Evolutionary conservation across 2,329 filamentous ascomycete species (phyloP).

Genomic region (Beauveria sp.): DNA sequence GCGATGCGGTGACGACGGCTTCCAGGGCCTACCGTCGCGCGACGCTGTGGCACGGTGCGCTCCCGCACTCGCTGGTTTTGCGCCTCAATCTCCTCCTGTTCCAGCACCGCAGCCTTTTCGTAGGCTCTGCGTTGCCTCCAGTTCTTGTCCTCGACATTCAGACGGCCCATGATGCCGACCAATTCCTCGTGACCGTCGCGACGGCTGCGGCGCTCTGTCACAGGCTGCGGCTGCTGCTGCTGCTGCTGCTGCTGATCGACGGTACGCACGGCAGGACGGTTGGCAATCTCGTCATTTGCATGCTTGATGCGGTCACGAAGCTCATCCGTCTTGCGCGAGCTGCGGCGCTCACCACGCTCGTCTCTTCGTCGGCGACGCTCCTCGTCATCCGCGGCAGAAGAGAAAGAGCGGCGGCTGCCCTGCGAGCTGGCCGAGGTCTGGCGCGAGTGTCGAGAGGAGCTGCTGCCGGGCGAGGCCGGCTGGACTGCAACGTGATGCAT

Average conservation of each 20-base stretch:
- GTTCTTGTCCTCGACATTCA: constrained; percentile 25
- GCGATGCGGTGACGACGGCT: constrained; percentile 27
- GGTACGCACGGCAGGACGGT: constrained; percentile 26
- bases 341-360: constrained; percentile 19
- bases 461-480: constrained; percentile 24
- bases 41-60: constrained; percentile 31
- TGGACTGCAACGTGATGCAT: constrained; percentile 29
- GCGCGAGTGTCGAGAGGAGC: constrained; percentile 27
- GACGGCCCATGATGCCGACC: constrained; percentile 23
- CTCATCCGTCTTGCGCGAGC: constrained; percentile 12
- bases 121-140: constrained; percentile 25
- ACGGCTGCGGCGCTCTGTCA: not conserved
- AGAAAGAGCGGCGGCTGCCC: constrained; percentile 17
- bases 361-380: constrained; percentile 14
- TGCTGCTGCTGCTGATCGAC: not conserved
- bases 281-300: constrained; percentile 35
- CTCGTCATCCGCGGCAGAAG: constrained; percentile 15
- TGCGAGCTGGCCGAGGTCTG: constrained; percentile 29
- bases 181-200: constrained; percentile 22
- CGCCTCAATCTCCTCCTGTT: constrained; percentile 30
- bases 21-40: constrained; percentile 29
- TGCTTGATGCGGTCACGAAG: constrained; percentile 29
- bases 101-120: constrained; percentile 17
- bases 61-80: constrained; percentile 32
- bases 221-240: not conserved